Base-by-base conservation (phyloP, 768 basidiomycete species). In the Neoboletus brunneissimus region DNA sequence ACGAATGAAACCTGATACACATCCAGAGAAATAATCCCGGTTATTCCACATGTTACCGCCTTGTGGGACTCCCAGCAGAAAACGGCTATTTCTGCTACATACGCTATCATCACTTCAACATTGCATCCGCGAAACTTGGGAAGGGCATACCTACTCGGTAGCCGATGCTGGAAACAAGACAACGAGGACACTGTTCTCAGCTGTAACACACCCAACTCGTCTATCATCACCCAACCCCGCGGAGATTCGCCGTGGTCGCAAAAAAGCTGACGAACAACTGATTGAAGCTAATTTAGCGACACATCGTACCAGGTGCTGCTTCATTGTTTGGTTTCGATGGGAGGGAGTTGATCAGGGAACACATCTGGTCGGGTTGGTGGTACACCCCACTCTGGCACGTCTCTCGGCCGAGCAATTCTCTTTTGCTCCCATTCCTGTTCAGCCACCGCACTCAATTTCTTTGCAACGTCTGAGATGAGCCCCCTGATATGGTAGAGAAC, bases 371-470 rank as follows among this genome's bases (percentile, higher is more conserved):
- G 67, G 27, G 82, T 75, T 4, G 91, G 90, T 20, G 89, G 82
- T 23, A 91, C 86, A 53, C 94, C 95, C 95, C 93, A 96, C 69
- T 96, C 94, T 1, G 92, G 91, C n/a, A 92, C 73, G 18, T 94
- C 95, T 38, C 85, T 83, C 4, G 94, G 91, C 41, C 95, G 78
- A 31, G 80, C 79, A 34, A 97, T 91, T 38, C 95, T 79, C 64
- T 89, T 89, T 45, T 86, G 87, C 62, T 98, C 95, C 88, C 91
- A 96, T 4, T 91, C 83, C 55, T 88, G 82, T 50, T 85, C 81
- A 4, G 79, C 74, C 31, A 76, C 73, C 5, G 85, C 80, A 64
- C 79, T 87, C 62, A 92, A 72, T 62, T 86, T 85, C 91, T 73
- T 22, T 6, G 7, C 13, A 4, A 32, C 29, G 16, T 45, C 34